Conservation (phyloP, 1,284 basidiomycete genomes). For the Sanguinoderma infundibulare region DNA sequence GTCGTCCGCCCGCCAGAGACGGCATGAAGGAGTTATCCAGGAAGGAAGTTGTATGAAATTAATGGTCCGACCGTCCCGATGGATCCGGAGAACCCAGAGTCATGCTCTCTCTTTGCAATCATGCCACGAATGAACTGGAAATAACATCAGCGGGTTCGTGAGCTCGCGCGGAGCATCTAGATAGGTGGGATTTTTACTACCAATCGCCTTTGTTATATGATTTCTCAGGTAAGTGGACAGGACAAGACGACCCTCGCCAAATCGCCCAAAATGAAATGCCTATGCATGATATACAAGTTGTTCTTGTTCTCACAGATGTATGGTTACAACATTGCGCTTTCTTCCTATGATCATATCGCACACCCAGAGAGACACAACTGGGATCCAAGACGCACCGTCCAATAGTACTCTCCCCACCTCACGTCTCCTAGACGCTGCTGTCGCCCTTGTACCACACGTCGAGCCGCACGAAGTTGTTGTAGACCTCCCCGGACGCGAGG, state of each 20-base stretch:
- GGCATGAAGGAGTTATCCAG: neutral
- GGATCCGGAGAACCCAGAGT: too few species aligned
- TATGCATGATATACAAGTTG: neutral
- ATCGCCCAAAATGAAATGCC: neutral
- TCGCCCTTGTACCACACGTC: conserved; percentile 36
- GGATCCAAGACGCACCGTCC: neutral
- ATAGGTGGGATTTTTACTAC: too few species aligned
- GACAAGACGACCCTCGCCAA: too few species aligned
- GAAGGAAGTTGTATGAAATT: too few species aligned
- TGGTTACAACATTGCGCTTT: neutral
- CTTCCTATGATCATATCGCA: neutral
- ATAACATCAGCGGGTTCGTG: too few species aligned
- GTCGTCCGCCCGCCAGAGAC: conserved; percentile 52
- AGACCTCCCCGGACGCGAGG: conserved; percentile 39
- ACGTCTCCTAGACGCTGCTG: neutral
- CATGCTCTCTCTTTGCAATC: too few species aligned
- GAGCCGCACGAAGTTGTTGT: conserved; percentile 39
- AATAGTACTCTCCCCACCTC: too few species aligned
- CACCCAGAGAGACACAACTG: neutral
- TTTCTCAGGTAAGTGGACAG: too few species aligned
- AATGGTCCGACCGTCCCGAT: too few species aligned
- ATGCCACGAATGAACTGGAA: too few species aligned
- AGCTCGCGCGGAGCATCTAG: too few species aligned
- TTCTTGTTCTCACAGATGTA: neutral
- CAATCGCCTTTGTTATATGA: too few species aligned